Evolutionary conservation across 2,329 filamentous ascomycete genomes (phyloP).

Genomic region (Endocalyx cinctus): DNA sequence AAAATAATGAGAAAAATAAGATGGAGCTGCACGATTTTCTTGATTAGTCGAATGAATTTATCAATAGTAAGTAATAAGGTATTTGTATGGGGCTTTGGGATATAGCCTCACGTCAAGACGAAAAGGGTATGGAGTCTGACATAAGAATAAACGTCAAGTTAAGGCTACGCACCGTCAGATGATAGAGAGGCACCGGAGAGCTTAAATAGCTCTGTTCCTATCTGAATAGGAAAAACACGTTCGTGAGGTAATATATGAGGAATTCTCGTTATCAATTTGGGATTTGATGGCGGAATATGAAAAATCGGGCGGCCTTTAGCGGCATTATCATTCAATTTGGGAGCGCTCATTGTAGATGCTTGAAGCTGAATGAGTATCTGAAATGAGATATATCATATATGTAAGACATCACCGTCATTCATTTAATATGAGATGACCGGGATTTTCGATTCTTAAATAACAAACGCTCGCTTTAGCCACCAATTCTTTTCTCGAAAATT

Average conservation of each 20-base stretch:
- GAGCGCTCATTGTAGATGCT: conserved; percentile 23
- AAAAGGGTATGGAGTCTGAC: no score
- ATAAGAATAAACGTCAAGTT: conserved; percentile 2
- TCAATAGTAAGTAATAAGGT: neutral
- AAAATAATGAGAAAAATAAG: conserved; percentile 95
- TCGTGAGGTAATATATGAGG: conserved; percentile 61
- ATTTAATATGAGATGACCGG: no score
- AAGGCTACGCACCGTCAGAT: conserved; percentile 57
- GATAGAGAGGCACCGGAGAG: conserved; percentile 69
- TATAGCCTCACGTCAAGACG: no score
- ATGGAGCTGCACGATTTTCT: conserved; percentile 66
- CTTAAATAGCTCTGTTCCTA: conserved; percentile 67
- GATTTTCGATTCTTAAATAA: no score
- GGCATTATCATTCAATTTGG: conserved; percentile 25
- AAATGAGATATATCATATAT: conserved; percentile 18
- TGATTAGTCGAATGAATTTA: neutral
- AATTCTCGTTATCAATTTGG: conserved; percentile 41
- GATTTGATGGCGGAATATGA: conserved; percentile 24
- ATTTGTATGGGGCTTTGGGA: no score
- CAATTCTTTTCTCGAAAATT: no score
- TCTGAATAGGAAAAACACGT: conserved; percentile 71
- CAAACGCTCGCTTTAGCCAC: no score
- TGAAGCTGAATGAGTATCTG: conserved; percentile 8
- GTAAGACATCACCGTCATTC: neutral
- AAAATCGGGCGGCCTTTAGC: conserved; percentile 20